Evolutionary conservation across 1,284 basidiomycete species (phyloP), one percentile per base, ranked within the genome.

Genomic region (Trametes hirsuta): DNA sequence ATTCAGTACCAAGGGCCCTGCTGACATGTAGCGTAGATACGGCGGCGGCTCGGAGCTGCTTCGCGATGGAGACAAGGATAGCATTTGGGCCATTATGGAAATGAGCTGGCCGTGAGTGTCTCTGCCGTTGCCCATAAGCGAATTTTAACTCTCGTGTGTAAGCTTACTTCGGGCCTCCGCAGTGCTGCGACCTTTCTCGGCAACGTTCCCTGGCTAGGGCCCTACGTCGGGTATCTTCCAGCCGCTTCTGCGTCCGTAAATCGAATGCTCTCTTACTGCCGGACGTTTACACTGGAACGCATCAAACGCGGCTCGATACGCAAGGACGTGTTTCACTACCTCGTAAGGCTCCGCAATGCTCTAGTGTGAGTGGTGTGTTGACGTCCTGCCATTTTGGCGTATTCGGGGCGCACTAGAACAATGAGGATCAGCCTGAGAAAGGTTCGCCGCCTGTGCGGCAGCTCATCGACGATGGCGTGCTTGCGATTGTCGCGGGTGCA

Each of bases 301-400:
- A 42, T 65, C 25, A 34, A 55, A 14, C 46, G 57, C 14, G 65
- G 63, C 2, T 37, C 66, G 4, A 30, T 39, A 10, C 55, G 44
- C 12, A 67, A 68, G 49, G 74, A 76, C 41, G 48, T 76, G 6
- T 73, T 72, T 47, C 69, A 74, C 40, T 65, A 73, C 51, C 63
- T 75, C 14, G 73, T 74, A 42, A 42, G 69, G 59, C 24, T 9
- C 1, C n/a, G 37, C 11, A 9, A 9, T 22, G 9, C 22, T 6
- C 4, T 21, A 3, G 6, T 34, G 6, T 39, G 3, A 30, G 8
- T 30, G 37, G 40, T 22, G 46, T 30, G 21, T 3, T n/a, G 9
- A 6, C 21, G 30, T 24, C 10, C 47, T 35, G 14, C 6, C 4
- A 15, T 21, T 21, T 4, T 39, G 8, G 35, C 15, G 3, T 40